These are phyloP conservation scores for Hamiltosporidium magnivora DNA, from an alignment of 371 early-diverging fungal genomes.

Conservation along the genomic window DNA sequence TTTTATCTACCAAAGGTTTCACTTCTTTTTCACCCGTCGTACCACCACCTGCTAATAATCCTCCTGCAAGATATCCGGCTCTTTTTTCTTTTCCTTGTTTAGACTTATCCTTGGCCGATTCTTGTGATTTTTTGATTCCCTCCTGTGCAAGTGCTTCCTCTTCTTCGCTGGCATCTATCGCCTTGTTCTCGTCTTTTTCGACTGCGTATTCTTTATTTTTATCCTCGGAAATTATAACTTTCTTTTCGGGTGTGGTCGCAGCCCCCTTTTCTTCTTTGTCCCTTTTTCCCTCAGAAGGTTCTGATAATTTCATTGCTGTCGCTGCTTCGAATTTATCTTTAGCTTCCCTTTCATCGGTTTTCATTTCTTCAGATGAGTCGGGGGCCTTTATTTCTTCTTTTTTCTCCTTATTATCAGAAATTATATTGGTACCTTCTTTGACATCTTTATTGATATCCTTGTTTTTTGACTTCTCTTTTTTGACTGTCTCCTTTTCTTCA, in stretches of 20 bases:
- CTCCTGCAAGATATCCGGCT: not conserved
- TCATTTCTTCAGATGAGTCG: not conserved
- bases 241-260: not conserved
- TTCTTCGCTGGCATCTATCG: not conserved
- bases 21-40: not conserved
- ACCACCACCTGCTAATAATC: not conserved
- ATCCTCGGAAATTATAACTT: not conserved
- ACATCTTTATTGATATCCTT: not conserved
- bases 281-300: not conserved
- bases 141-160: not conserved
- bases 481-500: not conserved
- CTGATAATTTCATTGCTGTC: not conserved
- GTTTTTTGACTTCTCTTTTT: not conserved
- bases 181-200: not conserved
- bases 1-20: not conserved
- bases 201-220: not conserved
- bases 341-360: constrained; percentile 1
- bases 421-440: not conserved
- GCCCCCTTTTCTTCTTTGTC: not conserved
- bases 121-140: not conserved
- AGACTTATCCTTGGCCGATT: not conserved
- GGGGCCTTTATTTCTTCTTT: not conserved
- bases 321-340: not conserved
- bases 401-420: not conserved
- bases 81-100: not conserved